These are phyloP conservation scores for Dissophora ornata DNA, from an alignment of 192 early-diverging fungal species.

Conservation along the genomic window DNA sequence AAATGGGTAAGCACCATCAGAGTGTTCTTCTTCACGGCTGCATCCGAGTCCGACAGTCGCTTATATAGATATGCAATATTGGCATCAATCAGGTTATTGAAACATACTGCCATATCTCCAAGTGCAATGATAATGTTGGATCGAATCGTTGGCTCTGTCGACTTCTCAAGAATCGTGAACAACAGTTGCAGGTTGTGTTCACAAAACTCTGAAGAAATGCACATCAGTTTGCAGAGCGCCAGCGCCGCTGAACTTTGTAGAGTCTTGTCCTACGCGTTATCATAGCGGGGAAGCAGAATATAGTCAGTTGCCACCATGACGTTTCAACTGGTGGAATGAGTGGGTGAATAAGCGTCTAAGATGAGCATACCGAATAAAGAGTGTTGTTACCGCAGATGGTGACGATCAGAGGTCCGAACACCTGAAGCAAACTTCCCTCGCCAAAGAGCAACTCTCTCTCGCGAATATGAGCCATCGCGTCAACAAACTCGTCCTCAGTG, in stretches of 20 bases:
- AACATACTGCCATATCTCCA: constrained; percentile 98
- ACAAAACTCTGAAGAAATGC: constrained; percentile 94
- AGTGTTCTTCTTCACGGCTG: constrained; percentile 92
- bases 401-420: constrained; percentile 85
- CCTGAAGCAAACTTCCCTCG: constrained; percentile 75
- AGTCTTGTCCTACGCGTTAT: constrained; percentile 70
- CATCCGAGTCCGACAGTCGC: constrained; percentile 84
- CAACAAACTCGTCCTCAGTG: constrained; percentile 96
- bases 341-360: not conserved
- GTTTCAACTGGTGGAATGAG: not conserved
- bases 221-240: constrained; percentile 97
- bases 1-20: constrained; percentile 99
- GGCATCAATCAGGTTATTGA: constrained; percentile 96
- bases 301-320: too few relatives aligned
- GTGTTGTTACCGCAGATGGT: constrained; percentile 86
- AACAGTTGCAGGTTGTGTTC: constrained; percentile 91
- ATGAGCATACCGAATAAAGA: constrained; percentile 74
- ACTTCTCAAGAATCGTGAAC: constrained; percentile 88
- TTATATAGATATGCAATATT: constrained; percentile 97
- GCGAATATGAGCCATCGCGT: constrained; percentile 85
- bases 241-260: constrained; percentile 90
- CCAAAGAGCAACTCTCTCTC: constrained; percentile 94
- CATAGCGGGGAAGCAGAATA: not conserved
- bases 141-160: constrained; percentile 86
- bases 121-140: constrained; percentile 96